phyloP scores from a whole-genome alignment of 257 asterid genomes.

The Mitragyna speciosa region DNA sequence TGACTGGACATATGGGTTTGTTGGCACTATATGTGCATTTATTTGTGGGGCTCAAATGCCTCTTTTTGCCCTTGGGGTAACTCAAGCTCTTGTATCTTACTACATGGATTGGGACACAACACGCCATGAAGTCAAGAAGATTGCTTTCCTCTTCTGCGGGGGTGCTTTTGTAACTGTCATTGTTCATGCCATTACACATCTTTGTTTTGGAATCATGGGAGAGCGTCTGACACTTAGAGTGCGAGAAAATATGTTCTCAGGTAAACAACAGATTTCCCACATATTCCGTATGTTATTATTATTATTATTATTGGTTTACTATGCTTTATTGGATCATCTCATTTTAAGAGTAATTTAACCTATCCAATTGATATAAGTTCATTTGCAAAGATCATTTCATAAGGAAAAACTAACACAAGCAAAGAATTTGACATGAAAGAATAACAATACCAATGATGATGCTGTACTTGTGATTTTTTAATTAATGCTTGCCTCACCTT shows the following conservation, averaged over 20 bases:
- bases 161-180: slow-evolving; percentile 78
- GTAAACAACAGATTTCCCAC: slow-evolving; percentile 31
- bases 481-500: neutral
- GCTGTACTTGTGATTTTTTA: neutral
- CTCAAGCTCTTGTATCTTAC: slow-evolving; percentile 93
- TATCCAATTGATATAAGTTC: neutral
- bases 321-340: neutral
- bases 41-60: slow-evolving; percentile 97
- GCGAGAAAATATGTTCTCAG: slow-evolving; percentile 82
- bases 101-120: slow-evolving; percentile 99
- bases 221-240: slow-evolving; percentile 91
- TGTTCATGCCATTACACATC: slow-evolving; percentile 74
- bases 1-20: slow-evolving; percentile 80
- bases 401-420: neutral
- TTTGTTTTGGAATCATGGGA: slow-evolving; percentile 91
- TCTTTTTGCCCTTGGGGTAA: slow-evolving; percentile 89
- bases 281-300: neutral
- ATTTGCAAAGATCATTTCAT: neutral
- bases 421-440: neutral
- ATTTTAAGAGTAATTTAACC: neutral
- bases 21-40: slow-evolving; percentile 77
- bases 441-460: neutral
- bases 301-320: neutral
- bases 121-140: slow-evolving; percentile 74
- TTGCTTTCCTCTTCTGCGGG: slow-evolving; percentile 73